phyloP scores from a whole-genome alignment of 106 monocot genomes.

The Triglochin maritima region DNA sequence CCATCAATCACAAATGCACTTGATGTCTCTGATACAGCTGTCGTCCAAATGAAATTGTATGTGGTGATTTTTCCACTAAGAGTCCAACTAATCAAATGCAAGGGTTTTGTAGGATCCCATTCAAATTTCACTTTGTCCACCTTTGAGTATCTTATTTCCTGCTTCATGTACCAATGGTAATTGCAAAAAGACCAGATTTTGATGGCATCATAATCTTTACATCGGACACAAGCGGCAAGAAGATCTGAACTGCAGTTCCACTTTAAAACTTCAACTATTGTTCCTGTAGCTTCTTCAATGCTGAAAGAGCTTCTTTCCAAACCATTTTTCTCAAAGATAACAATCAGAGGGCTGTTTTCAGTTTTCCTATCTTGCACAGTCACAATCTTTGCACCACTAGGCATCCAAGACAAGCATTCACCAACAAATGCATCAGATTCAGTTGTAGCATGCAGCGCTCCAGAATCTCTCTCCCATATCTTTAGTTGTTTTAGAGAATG shows the following conservation, averaged over 20 bases:
- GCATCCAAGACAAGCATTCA: conserved; percentile 87
- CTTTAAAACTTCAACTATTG: conserved; percentile 38
- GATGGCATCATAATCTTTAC: conserved; percentile 50
- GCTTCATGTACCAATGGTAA: conserved; percentile 97
- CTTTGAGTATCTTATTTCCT: conserved; percentile 69
- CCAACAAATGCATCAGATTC: conserved; percentile 44
- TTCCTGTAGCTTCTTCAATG: conserved; percentile 35
- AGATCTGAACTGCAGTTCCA: conserved; percentile 94
- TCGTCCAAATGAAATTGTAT: conserved; percentile 64
- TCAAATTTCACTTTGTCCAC: conserved; percentile 45
- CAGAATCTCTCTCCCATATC: conserved; percentile 92
- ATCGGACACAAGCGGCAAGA: conserved; percentile 49
- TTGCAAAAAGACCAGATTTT: conserved; percentile 81
- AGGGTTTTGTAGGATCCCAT: conserved; percentile 89
- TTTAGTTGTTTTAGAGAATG: conserved; percentile 37
- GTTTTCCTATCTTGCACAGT: conserved; percentile 37
- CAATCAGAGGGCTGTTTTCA: conserved; percentile 51
- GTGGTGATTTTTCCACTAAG: conserved; percentile 39
- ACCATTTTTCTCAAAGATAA: conserved; percentile 94
- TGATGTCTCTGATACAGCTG: conserved; percentile 70
- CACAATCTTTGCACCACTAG: conserved; percentile 80
- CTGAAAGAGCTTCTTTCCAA: conserved; percentile 73
- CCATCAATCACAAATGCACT: conserved; percentile 70
- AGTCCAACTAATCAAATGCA: conserved; percentile 80
- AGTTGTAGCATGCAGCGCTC: conserved; percentile 55